Conservation (phyloP, 1,139 yeast species). For the Pichia sp. region DNA sequence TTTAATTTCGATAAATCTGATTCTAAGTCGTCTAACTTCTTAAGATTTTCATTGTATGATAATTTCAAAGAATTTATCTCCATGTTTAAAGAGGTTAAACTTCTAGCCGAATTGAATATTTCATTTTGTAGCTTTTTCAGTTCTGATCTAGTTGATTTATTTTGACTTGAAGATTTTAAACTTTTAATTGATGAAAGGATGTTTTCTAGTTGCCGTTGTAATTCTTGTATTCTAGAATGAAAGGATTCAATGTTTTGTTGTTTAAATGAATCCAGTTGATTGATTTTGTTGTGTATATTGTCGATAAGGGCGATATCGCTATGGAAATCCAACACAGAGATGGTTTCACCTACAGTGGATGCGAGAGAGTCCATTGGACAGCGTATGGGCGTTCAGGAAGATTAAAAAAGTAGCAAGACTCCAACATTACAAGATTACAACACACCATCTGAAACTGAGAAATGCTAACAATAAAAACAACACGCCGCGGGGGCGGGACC, state of each 20-base stretch:
- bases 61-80: conserved; percentile 36
- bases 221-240: conserved; percentile 10
- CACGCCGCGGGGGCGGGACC: no score
- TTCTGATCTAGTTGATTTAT: conserved; percentile 24
- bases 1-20: conserved; percentile 29
- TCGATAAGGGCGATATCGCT: conserved; percentile 49
- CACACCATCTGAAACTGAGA: no score
- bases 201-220: conserved; percentile 20
- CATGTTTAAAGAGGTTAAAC: conserved; percentile 51
- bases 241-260: conserved; percentile 1
- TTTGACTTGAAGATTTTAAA: conserved; percentile 19
- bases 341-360: conserved; percentile 22
- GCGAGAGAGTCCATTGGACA: conserved; percentile 20
- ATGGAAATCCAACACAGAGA: conserved; percentile 46
- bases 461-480: no score
- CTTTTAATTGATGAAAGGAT: conserved; percentile 19
- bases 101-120: conserved; percentile 51
- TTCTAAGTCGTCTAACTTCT: conserved; percentile 38
- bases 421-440: no score
- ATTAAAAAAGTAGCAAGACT: no score
- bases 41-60: conserved; percentile 39
- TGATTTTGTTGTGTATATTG: conserved; percentile 39
- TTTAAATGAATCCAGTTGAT: conserved; percentile 30
- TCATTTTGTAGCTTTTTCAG: conserved; percentile 39
- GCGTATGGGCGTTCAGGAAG: no score